A percentile compares a stretch with the other conserved stretches of the same genome.
Conservation (phyloP, 495 filamentous ascomycete genomes). For the Penicilliopsis zonata region DNA sequence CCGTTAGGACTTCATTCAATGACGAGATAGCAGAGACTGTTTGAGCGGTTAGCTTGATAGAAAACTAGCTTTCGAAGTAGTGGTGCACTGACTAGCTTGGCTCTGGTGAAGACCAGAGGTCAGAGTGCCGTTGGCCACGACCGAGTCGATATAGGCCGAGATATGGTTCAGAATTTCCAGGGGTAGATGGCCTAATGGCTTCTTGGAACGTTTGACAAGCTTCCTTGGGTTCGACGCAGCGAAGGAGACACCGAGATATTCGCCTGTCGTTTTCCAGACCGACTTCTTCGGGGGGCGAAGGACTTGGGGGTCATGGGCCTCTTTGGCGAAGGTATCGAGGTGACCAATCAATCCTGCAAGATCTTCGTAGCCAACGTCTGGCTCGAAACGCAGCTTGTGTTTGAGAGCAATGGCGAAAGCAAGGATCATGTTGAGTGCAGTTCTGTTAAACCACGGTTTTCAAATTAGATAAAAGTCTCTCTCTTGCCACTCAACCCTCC, state of each 20-base stretch:
- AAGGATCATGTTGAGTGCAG: constrained; percentile 69
- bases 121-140: constrained; percentile 43
- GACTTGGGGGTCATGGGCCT: constrained; percentile 42
- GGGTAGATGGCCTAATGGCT: constrained; percentile 61
- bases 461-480: too few species aligned
- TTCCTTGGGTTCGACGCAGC: constrained; percentile 64
- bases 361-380: constrained; percentile 62
- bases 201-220: constrained; percentile 50
- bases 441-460: too few species aligned
- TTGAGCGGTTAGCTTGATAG: constrained; percentile 13
- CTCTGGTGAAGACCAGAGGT: constrained; percentile 29
- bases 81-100: constrained; percentile 23
- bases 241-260: constrained; percentile 60
- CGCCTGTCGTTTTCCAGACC: constrained; percentile 48
- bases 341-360: constrained; percentile 34
- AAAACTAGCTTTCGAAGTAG: neutral
- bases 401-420: constrained; percentile 69
- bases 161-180: constrained; percentile 68
- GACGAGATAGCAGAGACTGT: constrained; percentile 32
- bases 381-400: constrained; percentile 81
- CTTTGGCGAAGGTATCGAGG: constrained; percentile 48
- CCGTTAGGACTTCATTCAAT: constrained; percentile 62
- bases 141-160: constrained; percentile 50
- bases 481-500: neutral
- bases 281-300: constrained; percentile 33